phyloP scores from a whole-genome alignment of 164 flowering plant species.

The Liriodendron chinense region DNA sequence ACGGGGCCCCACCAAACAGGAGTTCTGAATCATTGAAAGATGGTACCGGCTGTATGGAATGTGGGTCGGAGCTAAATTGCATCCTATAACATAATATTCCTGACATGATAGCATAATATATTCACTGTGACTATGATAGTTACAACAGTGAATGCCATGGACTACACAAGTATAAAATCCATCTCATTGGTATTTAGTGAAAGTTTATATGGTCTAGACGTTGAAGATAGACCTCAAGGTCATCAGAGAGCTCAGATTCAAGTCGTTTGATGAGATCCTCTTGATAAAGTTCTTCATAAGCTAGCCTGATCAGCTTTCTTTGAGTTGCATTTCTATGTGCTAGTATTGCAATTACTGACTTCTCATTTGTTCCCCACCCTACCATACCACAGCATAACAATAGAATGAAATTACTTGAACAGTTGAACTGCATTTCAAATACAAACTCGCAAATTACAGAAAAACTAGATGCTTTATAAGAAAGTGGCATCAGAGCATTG shows the following conservation, averaged over 20 bases:
- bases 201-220: background rate
- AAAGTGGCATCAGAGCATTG: background rate
- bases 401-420: background rate
- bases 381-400: background rate
- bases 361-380: slow-evolving; percentile 59
- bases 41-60: too few species aligned
- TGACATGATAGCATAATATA: too few species aligned
- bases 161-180: background rate
- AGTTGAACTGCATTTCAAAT: background rate
- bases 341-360: slow-evolving; percentile 33
- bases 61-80: too few species aligned
- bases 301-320: slow-evolving; percentile 39
- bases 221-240: slow-evolving; percentile 40
- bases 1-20: too few species aligned
- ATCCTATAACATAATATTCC: too few species aligned
- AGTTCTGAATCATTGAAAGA: too few species aligned
- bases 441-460: background rate
- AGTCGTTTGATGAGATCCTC: slow-evolving; percentile 51
- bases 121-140: background rate
- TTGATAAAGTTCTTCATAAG: slow-evolving; percentile 39
- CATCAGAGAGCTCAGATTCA: slow-evolving; percentile 44
- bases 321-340: slow-evolving; percentile 51
- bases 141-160: background rate
- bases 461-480: background rate
- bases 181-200: background rate